These are phyloP conservation scores for Cryphonectria japonica DNA, from an alignment of 2,329 filamentous ascomycete species.

Conservation along the genomic window DNA sequence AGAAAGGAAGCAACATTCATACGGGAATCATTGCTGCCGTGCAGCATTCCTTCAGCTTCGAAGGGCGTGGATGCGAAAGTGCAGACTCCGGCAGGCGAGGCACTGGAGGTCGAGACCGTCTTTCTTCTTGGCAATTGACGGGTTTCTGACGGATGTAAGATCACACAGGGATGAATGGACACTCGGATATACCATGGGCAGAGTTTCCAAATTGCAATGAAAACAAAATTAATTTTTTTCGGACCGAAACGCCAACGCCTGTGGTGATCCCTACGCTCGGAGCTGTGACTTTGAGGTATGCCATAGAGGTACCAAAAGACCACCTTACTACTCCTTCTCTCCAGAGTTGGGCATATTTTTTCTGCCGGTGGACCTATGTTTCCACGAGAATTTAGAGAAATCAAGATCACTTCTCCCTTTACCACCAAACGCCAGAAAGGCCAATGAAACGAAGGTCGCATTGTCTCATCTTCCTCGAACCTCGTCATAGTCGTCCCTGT, in stretches of 20 bases:
- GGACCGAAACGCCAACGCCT: neutral
- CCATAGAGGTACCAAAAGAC: neutral
- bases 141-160: neutral
- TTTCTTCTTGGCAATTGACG: neutral
- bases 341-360: neutral
- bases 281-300: neutral
- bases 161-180: neutral
- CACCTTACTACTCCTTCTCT: neutral
- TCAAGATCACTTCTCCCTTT: neutral
- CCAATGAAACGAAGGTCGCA: neutral
- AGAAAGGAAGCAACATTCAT: neutral
- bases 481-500: constrained; percentile 62
- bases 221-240: neutral
- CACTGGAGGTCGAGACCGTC: neutral
- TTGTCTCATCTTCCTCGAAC: constrained; percentile 48
- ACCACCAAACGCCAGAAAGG: neutral
- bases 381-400: neutral
- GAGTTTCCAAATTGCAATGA: neutral
- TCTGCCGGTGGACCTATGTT: neutral
- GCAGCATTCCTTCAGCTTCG: neutral
- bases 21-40: neutral
- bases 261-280: neutral
- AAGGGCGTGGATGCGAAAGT: neutral
- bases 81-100: neutral
- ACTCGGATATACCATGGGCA: neutral